Base-by-base conservation (phyloP, 1,139 yeast genomes). In the Barnettozyma hawaiiensis region DNA sequence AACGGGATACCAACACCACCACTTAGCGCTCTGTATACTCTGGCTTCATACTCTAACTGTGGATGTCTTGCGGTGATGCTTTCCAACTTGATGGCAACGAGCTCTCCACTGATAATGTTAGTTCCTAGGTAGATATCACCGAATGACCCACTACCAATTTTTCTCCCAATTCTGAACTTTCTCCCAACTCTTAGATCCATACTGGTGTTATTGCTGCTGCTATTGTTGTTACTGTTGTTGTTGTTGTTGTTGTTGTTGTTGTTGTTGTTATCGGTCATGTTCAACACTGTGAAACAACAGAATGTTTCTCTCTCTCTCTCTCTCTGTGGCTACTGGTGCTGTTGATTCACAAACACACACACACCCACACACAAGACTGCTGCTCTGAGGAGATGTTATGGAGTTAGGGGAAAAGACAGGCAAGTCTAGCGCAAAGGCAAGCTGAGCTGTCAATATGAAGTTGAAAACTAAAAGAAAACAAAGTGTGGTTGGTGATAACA, bases 1-100 rank as follows among this genome's bases (percentile, higher is more conserved):
- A 89, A 90, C 4, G 98, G 97, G 46, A 92, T 90, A 34, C 98
- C 98, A 29, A 92, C 95, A 31, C 97, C 97, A 26, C 98, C 98
- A 51, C 95, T 85, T 45, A 92, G 70, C 7, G 96, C 92, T 63
- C 85, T 87, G 69, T 90, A 90, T 27, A 90, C 97, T 54, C 94
- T 80, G 11, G 97, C 96, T 66, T 92, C 98, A 61, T 92, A 92
- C 60, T 90, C 97, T 53, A 92, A 74, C 67, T 92, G 98, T 3
- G 98, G 98, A 61, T 92, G 97, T 60, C 89, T 85, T 2, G 97
- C 96, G 49, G 85, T 75, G 47, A 85, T 79, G 53, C 86, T 82
- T 62, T 92, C 98, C 51, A 92, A 72, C 64, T 92, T 92, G 69
- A 92, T 90, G 55, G 97, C 98, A 41, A 92, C 97, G 64, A 92